Evolutionary conservation across 768 basidiomycete genomes (phyloP).

Genomic region (Lentinula raphanica): DNA sequence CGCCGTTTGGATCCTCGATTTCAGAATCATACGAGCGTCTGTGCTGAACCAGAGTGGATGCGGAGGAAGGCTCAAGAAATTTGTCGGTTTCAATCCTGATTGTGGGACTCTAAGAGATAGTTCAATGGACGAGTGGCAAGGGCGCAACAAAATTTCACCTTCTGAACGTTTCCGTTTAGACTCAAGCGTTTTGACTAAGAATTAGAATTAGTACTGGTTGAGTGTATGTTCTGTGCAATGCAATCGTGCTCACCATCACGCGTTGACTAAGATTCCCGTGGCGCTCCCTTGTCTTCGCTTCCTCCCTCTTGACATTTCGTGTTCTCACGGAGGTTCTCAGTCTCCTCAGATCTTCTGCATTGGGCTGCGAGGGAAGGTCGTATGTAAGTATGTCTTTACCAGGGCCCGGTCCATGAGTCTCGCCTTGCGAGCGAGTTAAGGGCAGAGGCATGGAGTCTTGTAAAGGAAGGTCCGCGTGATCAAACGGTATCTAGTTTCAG

Average conservation of each 20-base stretch:
- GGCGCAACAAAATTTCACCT: neutral
- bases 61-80: neutral
- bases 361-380: conserved; percentile 3
- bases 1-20: conserved; percentile 3
- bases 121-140: too few relatives aligned
- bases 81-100: neutral
- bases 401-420: neutral
- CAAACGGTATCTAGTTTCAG: neutral
- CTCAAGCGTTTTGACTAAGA: neutral
- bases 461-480: neutral
- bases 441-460: neutral
- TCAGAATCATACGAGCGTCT: conserved; percentile 5
- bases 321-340: neutral
- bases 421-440: neutral
- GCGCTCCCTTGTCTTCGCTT: neutral
- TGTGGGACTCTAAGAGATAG: neutral
- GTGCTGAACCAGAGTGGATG: neutral
- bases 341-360: conserved; percentile 1
- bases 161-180: neutral
- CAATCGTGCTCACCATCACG: neutral
- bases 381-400: conserved; percentile 1
- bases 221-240: too few relatives aligned
- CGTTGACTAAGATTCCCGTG: conserved; percentile 1
- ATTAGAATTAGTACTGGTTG: neutral
- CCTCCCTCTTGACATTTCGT: neutral